Base-by-base conservation (phyloP, 257 asterid species). In the Hygrophila difformis region DNA sequence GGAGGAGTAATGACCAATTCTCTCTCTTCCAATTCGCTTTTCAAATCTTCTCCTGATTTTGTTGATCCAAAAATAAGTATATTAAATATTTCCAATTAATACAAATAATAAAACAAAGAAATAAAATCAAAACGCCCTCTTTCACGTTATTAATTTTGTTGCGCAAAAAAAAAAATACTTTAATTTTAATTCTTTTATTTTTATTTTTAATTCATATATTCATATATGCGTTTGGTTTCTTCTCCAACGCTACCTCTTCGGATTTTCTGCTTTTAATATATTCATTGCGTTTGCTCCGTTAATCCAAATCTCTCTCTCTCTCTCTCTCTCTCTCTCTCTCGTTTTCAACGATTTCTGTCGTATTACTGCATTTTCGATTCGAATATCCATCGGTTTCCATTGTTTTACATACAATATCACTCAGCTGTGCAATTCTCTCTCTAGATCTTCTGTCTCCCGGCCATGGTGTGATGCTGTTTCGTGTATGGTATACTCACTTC, bases 171-270 rank as follows among this genome's bases (percentile, higher is more conserved):
- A n/a, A n/a, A n/a, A n/a, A n/a, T n/a, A n/a, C n/a, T n/a, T 26
- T 26, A 5, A 3, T 26, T 26, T 26, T 8, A 0, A 3, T 26
- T 26, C 31, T 26, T 26, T 26, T 26, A 9, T 39, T 13, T 13
- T 39, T 39, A 12, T 37, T 12, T 12, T 10, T 37, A 12, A 39
- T 43, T 34, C 28, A 0, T 26, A 37, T 24, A 26, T 16, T 5
- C 26, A 33, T 28, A 53, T 45, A 44, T 41, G 64, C 61, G 44
- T 57, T 76, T 72, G 71, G 70, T 68, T 82, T 70, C 87, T 68
- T 72, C 94, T 63, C 65, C 79, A 53, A 63, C 72, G 68, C 84
- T 68, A 62, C 84, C 62, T 68, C 88, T 71, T 59, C 79, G 78
- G 61, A 56, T 74, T 82, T 59, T 74, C 67, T 55, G 72, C n/a